Evolutionary conservation across 202 grass and related monocot species (phyloP).

Genomic region (Elaeis oleifera): DNA sequence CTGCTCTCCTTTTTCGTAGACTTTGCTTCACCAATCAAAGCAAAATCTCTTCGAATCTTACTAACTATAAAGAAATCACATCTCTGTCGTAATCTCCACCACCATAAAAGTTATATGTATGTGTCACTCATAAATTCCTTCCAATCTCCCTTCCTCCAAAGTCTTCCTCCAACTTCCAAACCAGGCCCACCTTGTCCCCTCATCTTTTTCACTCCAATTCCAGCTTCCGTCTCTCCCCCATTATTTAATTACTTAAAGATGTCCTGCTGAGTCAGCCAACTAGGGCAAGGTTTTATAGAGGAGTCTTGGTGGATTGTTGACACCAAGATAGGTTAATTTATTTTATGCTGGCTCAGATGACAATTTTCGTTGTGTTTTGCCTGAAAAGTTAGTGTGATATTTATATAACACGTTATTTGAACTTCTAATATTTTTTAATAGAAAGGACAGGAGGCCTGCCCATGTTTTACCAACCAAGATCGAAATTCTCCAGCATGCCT

Average conservation of each 20-base stretch:
- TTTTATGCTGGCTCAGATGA: too few relatives aligned
- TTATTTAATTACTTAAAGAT: neutral
- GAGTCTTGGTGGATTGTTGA: too few relatives aligned
- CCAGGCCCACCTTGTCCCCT: conserved; percentile 60
- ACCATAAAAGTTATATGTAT: conserved; percentile 38
- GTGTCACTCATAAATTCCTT: conserved; percentile 37
- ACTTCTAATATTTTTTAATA: too few relatives aligned
- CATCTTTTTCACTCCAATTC: conserved; percentile 27
- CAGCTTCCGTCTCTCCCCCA: neutral
- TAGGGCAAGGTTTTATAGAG: too few relatives aligned
- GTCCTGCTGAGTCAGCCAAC: too few relatives aligned
- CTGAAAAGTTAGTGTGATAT: too few relatives aligned
- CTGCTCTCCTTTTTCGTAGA: conserved; percentile 5
- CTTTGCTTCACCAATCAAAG: conserved; percentile 37
- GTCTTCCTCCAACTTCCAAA: conserved; percentile 68
- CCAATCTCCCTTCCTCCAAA: conserved; percentile 32
- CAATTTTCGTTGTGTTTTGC: too few relatives aligned
- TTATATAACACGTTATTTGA: too few relatives aligned
- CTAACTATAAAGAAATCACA: conserved; percentile 47
- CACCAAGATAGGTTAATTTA: too few relatives aligned
- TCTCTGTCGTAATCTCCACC: conserved; percentile 65
- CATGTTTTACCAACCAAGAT: too few relatives aligned
- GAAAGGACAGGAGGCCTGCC: too few relatives aligned
- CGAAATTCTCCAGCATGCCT: too few relatives aligned
- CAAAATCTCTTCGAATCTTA: conserved; percentile 70